Base-by-base conservation (phyloP, 2,329 filamentous ascomycete species). In the Aspergillus sojae region DNA sequence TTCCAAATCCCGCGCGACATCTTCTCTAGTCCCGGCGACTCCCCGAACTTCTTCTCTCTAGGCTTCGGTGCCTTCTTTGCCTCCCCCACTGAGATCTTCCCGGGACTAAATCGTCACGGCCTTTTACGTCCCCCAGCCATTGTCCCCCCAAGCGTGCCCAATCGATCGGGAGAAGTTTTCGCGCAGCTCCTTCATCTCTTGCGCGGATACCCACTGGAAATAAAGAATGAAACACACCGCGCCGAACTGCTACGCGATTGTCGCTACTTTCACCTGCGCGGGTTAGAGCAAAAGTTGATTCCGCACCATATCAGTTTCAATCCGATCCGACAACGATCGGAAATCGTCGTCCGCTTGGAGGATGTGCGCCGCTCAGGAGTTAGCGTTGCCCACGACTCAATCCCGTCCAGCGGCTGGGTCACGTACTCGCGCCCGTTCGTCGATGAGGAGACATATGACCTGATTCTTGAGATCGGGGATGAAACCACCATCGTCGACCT, bases 11-110 rank as follows among this genome's bases (percentile, higher is more conserved):
- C 94, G 2, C 91, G 93, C 66, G 92, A 96, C 70, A 84, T 96
- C 65, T 96, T 98, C 78, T 90, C 87, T 34, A 86, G 87, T 41
- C 92, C 93, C 0, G 94, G 94, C 30, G 94, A 98, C 79, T 89
- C 88, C n/a, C 94, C 94, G 14, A 98, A 98, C 77, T 98, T 93
- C 84, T 98, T 98, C 82, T 91, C 93, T 0, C 86, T 97, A 4
- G 94, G 94, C 63, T 97, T 96, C 73, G 90, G 89, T 43, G 87
- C 92, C 70, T 96, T 96, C 84, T 96, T 97, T 81, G 89, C 89
- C 19, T 88, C 88, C 2, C 91, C 91, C 0, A 84, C 87, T 16
- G 90, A 96, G 71, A 86, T 93, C 6, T 97, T 97, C 70, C 94
- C 94, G 0, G 94, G 94, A 1, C 85, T 97, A 0, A 88, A 93